Percentiles rank a stretch among this genome's conserved stretches.
These are phyloP conservation scores for Lasiodiplodia sp. DNA, from an alignment of 2,329 filamentous ascomycete species.

Conservation along the genomic window DNA sequence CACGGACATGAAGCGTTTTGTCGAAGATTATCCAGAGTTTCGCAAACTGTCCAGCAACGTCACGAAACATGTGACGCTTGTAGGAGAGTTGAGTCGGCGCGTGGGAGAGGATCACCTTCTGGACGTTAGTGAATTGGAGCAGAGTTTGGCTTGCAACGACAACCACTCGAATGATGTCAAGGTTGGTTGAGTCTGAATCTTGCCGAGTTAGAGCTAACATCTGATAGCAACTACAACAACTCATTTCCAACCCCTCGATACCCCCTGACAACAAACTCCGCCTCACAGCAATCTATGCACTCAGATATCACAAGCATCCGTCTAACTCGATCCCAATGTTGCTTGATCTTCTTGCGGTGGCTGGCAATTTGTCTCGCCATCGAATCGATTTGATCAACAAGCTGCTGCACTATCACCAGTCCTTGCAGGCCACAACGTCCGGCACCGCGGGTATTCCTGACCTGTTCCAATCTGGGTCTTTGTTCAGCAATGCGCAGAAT, in stretches of 20 bases:
- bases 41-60: conserved; percentile 96
- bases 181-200: conserved; percentile 53
- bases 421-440: conserved; percentile 69
- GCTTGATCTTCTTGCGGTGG: conserved; percentile 82
- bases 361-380: conserved; percentile 78
- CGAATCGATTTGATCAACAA: conserved; percentile 82
- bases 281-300: conserved; percentile 90
- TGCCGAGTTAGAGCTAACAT: not conserved
- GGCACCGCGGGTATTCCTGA: conserved; percentile 85
- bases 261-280: conserved; percentile 84
- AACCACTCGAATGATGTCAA: conserved; percentile 93
- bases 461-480: conserved; percentile 84
- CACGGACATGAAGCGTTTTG: conserved; percentile 98
- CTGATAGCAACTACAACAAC: conserved; percentile 67
- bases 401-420: conserved; percentile 83
- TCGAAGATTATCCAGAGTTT: conserved; percentile 98
- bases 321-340: conserved; percentile 85
- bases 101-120: conserved; percentile 86
- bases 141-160: conserved; percentile 95
- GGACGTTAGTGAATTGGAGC: conserved; percentile 97
- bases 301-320: conserved; percentile 88
- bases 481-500: conserved; percentile 86
- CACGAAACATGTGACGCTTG: conserved; percentile 96
- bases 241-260: conserved; percentile 82
- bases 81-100: conserved; percentile 88